Evolutionary conservation across 2,329 filamentous ascomycete genomes (phyloP).

Genomic region (Botrytis paeoniae): DNA sequence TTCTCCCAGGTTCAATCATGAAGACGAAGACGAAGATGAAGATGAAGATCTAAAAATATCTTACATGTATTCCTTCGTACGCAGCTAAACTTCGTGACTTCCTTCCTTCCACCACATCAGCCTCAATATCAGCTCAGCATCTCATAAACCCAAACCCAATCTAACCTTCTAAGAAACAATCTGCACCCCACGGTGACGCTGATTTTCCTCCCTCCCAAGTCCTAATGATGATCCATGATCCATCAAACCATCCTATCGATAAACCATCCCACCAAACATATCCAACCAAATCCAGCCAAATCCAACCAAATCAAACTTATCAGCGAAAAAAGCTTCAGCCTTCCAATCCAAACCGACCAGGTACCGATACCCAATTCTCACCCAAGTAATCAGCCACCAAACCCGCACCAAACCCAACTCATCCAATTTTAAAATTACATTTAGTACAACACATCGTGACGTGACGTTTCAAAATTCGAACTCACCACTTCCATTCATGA

Average conservation of each 20-base stretch:
- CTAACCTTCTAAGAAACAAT: neutral
- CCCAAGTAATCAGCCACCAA: neutral
- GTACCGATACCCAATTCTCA: neutral
- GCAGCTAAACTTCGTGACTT: neutral
- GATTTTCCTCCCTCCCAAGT: neutral
- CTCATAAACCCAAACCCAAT: neutral
- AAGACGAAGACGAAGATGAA: neutral
- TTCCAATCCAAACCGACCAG: neutral
- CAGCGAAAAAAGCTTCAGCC: neutral
- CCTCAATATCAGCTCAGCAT: neutral
- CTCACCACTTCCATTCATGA: neutral
- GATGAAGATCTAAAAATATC: neutral
- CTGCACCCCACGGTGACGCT: conserved; percentile 17
- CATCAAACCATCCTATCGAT: neutral
- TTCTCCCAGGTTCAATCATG: neutral
- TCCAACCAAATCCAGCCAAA: neutral
- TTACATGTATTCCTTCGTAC: neutral
- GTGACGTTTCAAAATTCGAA: neutral
- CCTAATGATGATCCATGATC: neutral
- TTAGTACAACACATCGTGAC: conserved; percentile 35
- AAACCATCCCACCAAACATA: neutral
- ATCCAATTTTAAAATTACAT: conserved; percentile 29
- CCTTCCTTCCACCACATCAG: neutral
- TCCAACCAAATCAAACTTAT: neutral
- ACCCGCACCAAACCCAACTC: neutral